Base-by-base conservation (phyloP, 2,329 filamentous ascomycete genomes). In the Nannizziopsis barbatae region DNA sequence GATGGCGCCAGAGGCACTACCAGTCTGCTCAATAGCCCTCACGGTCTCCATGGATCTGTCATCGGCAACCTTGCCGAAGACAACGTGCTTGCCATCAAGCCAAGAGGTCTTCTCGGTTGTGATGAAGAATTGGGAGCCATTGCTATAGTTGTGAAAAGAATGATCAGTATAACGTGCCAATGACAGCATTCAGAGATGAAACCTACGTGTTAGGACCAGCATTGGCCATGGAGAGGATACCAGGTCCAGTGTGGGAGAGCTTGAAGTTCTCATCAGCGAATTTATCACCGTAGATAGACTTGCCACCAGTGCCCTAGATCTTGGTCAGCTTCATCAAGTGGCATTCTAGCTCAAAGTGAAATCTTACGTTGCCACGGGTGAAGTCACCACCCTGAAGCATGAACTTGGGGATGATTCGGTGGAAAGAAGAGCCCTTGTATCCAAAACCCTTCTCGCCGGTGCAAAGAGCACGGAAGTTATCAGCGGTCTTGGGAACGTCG, bases 331-430 rank as follows among this genome's bases (percentile, higher is more conserved):
- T 18, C 11, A 10, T 42, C 20, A 27, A n/a, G 22, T 9, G 7
- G 1, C 3, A 15, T 39, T n/a, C 17, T 20, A 15, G 18, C 14
- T 15, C 10, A 8, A n/a, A 31, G 35, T 12, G 32, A 18, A 17
- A 39, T 72, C 85, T 69, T 76, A 94, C 88, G 72, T 93, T 92
- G 65, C 81, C 80, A 65, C 84, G 84, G 71, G 87, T 93, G 76
- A 93, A 93, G 78, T 94, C 87, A 78, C 87, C 87, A 68, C 87
- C 88, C 79, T 94, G 88, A 61, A 94, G 83, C 88, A 94, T 94
- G 79, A 94, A 94, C 50, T 86, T 70, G 60, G 84, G 84, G 71
- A 94, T 94, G 71, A 95, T 83, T 62, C 88, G 86, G 79, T 95
- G 87, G 83, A 94, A 94, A 58, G 77, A 76, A 60, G 86, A 92